Conservation (phyloP, 192 early-diverging fungal genomes). For the Haplosporangium gracile region DNA sequence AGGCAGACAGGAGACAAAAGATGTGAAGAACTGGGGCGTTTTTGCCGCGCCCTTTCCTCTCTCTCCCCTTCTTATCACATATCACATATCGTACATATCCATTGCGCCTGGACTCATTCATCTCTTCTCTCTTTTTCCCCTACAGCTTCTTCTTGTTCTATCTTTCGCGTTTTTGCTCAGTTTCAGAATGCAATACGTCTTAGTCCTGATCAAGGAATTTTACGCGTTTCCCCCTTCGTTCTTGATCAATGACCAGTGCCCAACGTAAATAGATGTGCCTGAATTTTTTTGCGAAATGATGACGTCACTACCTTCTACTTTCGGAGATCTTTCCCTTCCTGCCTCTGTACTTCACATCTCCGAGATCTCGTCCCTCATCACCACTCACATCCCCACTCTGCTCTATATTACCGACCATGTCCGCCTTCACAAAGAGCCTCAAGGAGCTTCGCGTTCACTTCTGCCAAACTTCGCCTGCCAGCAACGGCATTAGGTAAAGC, state of each 20-base stretch:
- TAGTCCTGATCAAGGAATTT: too few relatives aligned
- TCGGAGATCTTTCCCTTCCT: not conserved
- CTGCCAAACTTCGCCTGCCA: conserved; percentile 83
- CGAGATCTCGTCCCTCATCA: not conserved
- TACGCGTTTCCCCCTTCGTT: too few relatives aligned
- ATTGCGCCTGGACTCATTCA: too few relatives aligned
- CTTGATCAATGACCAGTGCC: too few relatives aligned
- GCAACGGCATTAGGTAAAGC: conserved; percentile 82
- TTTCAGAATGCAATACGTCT: too few relatives aligned
- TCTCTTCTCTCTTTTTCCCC: too few relatives aligned
- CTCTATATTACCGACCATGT: conserved; percentile 26
- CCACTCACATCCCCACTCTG: conserved; percentile 12
- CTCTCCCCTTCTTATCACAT: not conserved
- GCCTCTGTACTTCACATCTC: not conserved
- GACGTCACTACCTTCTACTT: too few relatives aligned
- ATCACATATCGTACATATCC: too few relatives aligned
- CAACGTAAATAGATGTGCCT: too few relatives aligned
- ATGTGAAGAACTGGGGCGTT: not conserved
- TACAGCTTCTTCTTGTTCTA: too few relatives aligned
- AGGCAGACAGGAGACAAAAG: not conserved
- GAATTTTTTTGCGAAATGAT: not conserved
- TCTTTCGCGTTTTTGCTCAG: not conserved
- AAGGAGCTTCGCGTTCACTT: conserved; percentile 94
- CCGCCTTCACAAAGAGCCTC: conserved; percentile 72
- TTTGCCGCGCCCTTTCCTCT: not conserved